Evolutionary conservation across 2,329 filamentous ascomycete species (phyloP).

Genomic region (Decorospora gaudefroyi): DNA sequence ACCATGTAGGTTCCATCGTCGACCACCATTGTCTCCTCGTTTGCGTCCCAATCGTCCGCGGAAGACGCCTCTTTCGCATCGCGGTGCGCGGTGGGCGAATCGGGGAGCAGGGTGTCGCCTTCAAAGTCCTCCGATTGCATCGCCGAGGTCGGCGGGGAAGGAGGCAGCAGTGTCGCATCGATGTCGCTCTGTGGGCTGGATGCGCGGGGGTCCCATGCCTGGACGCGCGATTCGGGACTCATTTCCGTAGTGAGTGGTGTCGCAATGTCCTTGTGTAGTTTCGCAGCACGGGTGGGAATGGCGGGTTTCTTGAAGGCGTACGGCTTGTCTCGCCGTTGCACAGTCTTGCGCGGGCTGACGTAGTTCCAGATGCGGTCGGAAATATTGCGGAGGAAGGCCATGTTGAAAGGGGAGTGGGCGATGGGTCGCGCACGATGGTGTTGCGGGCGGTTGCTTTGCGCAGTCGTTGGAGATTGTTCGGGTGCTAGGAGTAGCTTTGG

Average conservation of each 20-base stretch:
- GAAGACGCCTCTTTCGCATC: slow-evolving; percentile 16
- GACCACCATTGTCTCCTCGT: slow-evolving; percentile 44
- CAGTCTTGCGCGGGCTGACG: slow-evolving; percentile 50
- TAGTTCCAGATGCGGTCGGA: slow-evolving; percentile 50
- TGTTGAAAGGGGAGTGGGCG: slow-evolving; percentile 11
- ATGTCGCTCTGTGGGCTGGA: slow-evolving; percentile 27
- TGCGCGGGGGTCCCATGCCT: slow-evolving; percentile 32
- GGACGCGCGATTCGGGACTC: slow-evolving; percentile 40
- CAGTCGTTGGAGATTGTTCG: background rate
- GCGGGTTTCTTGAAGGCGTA: slow-evolving; percentile 48
- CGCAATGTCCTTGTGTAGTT: background rate
- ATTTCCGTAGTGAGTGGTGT: slow-evolving; percentile 28
- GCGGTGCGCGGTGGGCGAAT: slow-evolving; percentile 11
- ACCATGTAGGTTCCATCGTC: slow-evolving; percentile 40
- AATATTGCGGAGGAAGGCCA: slow-evolving; percentile 42
- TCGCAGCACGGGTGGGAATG: slow-evolving; percentile 19
- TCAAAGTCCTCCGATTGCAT: slow-evolving; percentile 32
- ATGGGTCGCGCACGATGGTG: background rate
- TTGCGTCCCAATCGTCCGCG: slow-evolving; percentile 40
- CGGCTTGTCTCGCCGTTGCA: slow-evolving; percentile 43
- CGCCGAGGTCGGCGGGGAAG: slow-evolving; percentile 40
- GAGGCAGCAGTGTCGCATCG: slow-evolving; percentile 33
- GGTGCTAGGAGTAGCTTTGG: background rate
- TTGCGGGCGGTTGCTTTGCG: background rate
- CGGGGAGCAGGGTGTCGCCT: slow-evolving; percentile 36